Evolutionary conservation across 23 red algal genomes (phyloP), one percentile per base, ranked within the genome.

Genomic region (Chondrus crispus): DNA sequence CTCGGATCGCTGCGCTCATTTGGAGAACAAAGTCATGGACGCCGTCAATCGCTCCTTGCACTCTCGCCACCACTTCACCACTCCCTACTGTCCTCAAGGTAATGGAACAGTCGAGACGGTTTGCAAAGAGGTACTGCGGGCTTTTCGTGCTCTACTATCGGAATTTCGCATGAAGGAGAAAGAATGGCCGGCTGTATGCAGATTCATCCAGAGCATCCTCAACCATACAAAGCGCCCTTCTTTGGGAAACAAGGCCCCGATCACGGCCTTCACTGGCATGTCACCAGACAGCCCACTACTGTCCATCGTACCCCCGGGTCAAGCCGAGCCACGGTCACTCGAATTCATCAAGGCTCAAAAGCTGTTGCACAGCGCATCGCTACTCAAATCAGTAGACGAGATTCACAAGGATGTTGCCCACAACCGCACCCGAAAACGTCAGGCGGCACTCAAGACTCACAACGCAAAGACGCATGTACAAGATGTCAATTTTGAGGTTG

Each of bases 381-480:
- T 64, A 32, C 7, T 16, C 58, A n/a, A 71, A 3, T 24, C 85
- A 36, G 38, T 89, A 28, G 68, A 57, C 46, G 26, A 2, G 9
- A 76, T 77, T 66, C 68, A 89, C 22, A 74, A 75, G 26, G 54
- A 60, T 18, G 85, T 89, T 48, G 24, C 3, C 7, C 26, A 37
- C 2, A 33, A 32, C 38, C n/a, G 8, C 53, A 39, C 28, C 2
- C 42, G 42, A 36, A 62, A 62, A 62, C 69, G 44, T 2, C 43
- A 78, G 37, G 3, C n/a, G 2, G 33, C 7, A 32, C 38, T 89
- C 16, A 14, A 46, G 14, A 50, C 68, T 4, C 84, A 74, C 49
- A 88, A 88, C 84, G 19, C 33, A 3, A 88, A 88, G 37, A 74
- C 33, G 10, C 11, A 75, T 33, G 84, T 88, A 13, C 13, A 9